These are phyloP conservation scores for Entophlyctis helioformis DNA, from an alignment of 192 early-diverging fungal species.

Conservation along the genomic window DNA sequence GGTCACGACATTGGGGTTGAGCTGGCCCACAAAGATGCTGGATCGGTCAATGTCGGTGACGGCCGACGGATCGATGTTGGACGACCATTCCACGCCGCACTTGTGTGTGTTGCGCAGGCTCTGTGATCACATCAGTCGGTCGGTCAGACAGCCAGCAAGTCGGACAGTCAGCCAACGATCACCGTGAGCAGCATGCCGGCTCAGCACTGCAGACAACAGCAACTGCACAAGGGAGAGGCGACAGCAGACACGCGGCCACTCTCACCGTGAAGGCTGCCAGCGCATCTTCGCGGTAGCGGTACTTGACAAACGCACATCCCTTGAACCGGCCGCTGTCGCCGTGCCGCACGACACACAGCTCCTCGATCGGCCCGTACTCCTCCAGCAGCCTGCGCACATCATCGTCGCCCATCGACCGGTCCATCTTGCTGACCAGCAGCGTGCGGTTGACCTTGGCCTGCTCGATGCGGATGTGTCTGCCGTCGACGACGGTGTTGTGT, in stretches of 20 bases:
- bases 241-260: no score
- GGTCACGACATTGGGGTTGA: conserved; percentile 34
- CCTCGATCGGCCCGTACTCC: conserved; percentile 50
- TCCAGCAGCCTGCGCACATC: conserved; percentile 28
- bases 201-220: no score
- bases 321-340: conserved; percentile 21
- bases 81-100: conserved; percentile 57
- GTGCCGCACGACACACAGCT: conserved; percentile 35
- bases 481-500: conserved; percentile 51
- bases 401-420: conserved; percentile 21
- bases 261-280: conserved; percentile 50
- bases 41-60: conserved; percentile 32
- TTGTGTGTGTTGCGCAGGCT: conserved; percentile 21
- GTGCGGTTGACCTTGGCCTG: conserved; percentile 67
- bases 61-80: conserved; percentile 9
- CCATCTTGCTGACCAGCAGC: conserved; percentile 42
- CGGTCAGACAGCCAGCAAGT: no score
- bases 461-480: conserved; percentile 62
- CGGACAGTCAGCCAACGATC: neutral
- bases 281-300: conserved; percentile 57
- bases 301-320: conserved; percentile 60
- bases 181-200: no score
- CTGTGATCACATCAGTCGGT: no score
- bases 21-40: conserved; percentile 54
- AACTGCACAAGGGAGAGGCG: no score